Conservation (phyloP, 139 green algal species). For the Deuterostichococcus epilithicus region DNA sequence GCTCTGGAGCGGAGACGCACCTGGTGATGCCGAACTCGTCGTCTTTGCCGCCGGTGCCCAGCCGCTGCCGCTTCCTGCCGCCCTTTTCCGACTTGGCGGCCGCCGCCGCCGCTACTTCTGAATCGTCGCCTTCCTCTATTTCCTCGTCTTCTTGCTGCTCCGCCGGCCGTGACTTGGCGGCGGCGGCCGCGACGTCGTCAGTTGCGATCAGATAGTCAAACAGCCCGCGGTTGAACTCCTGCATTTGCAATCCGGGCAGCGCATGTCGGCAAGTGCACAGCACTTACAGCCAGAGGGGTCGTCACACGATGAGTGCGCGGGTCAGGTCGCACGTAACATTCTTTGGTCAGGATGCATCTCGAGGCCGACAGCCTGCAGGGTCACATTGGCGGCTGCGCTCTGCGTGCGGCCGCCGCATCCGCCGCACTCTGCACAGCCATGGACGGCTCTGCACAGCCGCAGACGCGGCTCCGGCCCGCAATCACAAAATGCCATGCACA, state of each 20-base stretch:
- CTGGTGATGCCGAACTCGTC: constrained; percentile 92
- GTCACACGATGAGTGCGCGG: too few species aligned
- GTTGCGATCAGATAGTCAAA: constrained; percentile 94
- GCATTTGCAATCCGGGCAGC: constrained; percentile 11
- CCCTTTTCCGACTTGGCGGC: constrained; percentile 18
- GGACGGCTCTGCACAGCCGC: too few species aligned
- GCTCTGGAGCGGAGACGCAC: too few species aligned
- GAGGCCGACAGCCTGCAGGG: too few species aligned
- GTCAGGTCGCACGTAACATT: too few species aligned
- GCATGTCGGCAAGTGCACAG: neutral
- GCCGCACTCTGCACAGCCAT: too few species aligned
- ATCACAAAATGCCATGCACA: neutral
- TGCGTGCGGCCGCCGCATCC: too few species aligned
- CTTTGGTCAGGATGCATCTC: too few species aligned
- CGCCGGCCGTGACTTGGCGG: constrained; percentile 7
- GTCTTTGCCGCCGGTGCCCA: constrained; percentile 37
- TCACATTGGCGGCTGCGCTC: too few species aligned
- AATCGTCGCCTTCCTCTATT: constrained; percentile 1
- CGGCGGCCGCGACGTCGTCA: constrained; percentile 55
- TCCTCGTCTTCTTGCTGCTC: neutral
- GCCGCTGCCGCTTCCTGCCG: constrained; percentile 23
- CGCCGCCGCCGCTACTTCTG: constrained; percentile 9
- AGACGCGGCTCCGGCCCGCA: neutral
- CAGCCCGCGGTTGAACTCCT: constrained; percentile 84
- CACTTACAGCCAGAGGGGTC: too few species aligned